Evolutionary conservation across 176 grass and related monocot species (phyloP), one percentile per base, ranked within the genome.

Genomic region (Bolboschoenus planiculmis): DNA sequence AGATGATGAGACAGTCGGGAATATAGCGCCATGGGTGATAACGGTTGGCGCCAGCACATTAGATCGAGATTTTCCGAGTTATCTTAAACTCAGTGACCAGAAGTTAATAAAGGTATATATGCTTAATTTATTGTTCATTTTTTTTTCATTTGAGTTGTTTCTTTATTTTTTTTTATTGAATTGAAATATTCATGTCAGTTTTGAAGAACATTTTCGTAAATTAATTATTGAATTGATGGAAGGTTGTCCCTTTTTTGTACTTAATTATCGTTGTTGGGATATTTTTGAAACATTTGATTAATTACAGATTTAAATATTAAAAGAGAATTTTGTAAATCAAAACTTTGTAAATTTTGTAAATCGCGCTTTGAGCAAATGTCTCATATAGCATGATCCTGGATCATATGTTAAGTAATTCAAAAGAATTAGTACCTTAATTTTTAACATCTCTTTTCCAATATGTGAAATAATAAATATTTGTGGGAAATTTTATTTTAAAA

Each of bases 31-130:
- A 0, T 98, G 95, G 95, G 81, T 98, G 56, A 78, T 88, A 40
- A 98, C 95, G 14, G 92, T 95, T 15, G 92, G 71, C 5, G 95
- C 95, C 18, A 93, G 87, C 84, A 93, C 95, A 27, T 63, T 93
- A 5, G 95, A 98, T 86, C 59, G 95, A 36, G 83, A 89, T 42
- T 93, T 98, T 60, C 81, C 78, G 31, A 85, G 91, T 82, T 78
- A 64, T 10, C 7, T 98, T 75, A 91, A 78, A 40, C 92, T 98
- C 3, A 90, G 90, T 51, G 16, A 81, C 70, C 84, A 82, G 23
- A 86, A 87, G 16, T n/a, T 23, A 7, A 70, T 89, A 10, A 66
- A 78, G 87, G 87, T 86, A 30, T 15, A 40, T 21, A 8, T 57
- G 0, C 55, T 57, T 51, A 1, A 11, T 51, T 15, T 0, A 29